Evolutionary conservation across 179 eudicot species (phyloP).

Genomic region (Silene noctiflora): DNA sequence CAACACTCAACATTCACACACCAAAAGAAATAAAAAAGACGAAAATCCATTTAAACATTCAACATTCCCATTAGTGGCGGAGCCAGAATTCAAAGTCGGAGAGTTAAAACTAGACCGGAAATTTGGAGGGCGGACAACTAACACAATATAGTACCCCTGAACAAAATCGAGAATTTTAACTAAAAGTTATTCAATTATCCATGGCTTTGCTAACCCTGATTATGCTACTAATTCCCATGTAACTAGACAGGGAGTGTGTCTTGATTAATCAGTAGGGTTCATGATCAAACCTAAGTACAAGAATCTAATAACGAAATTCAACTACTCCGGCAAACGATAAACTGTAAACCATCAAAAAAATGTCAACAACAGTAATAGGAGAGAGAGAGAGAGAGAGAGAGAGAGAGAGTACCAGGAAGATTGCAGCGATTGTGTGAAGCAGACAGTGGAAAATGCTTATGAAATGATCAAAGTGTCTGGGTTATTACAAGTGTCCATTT

Average conservation of each 20-base stretch:
- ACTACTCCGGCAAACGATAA: background rate
- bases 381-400: background rate
- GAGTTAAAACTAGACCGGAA: background rate
- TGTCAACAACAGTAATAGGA: background rate
- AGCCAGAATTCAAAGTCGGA: background rate
- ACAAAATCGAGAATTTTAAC: too few species aligned
- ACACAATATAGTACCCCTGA: background rate
- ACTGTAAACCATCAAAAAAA: background rate
- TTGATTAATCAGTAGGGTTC: background rate
- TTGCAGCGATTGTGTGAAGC: background rate
- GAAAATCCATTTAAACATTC: background rate
- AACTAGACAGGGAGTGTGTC: slow-evolving; percentile 5
- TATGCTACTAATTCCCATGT: background rate
- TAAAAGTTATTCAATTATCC: background rate
- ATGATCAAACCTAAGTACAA: background rate
- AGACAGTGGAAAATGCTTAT: background rate
- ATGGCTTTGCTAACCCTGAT: background rate
- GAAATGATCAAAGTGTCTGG: background rate
- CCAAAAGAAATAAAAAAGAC: background rate
- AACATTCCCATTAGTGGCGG: background rate
- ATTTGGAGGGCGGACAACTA: background rate
- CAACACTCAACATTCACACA: background rate
- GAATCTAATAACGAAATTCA: too few species aligned
- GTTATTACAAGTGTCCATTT: too few species aligned
- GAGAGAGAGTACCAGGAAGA: slow-evolving; percentile 14